These are phyloP conservation scores for Pascua sp. DNA, from an alignment of 1,284 basidiomycete species.

Conservation along the genomic window DNA sequence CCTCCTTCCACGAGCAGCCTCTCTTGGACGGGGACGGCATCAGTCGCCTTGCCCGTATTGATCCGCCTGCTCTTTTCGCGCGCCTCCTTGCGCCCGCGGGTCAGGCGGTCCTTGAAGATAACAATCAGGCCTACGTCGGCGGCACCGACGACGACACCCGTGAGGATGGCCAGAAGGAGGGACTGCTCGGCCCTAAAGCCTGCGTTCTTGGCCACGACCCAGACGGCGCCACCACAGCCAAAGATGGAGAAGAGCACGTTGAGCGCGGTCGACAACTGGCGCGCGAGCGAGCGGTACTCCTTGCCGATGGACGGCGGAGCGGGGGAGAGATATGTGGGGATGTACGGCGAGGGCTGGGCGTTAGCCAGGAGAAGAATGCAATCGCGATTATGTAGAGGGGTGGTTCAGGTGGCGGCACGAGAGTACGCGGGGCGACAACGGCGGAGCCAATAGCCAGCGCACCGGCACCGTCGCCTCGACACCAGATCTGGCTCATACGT, in stretches of 20 bases:
- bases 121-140: slow-evolving; percentile 34
- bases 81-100: slow-evolving; percentile 20
- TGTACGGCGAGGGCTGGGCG: slow-evolving; percentile 31
- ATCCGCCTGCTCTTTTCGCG: slow-evolving; percentile 9
- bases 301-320: slow-evolving; percentile 24
- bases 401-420: no score
- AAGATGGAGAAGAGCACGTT: slow-evolving; percentile 44
- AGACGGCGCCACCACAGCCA: slow-evolving; percentile 37
- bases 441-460: background rate
- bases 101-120: slow-evolving; percentile 25
- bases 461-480: background rate
- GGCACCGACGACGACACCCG: slow-evolving; percentile 33
- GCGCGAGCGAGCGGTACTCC: slow-evolving; percentile 32
- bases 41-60: slow-evolving; percentile 7
- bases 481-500: background rate
- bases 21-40: background rate
- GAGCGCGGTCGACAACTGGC: slow-evolving; percentile 32
- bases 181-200: slow-evolving; percentile 32
- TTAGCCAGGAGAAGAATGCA: slow-evolving; percentile 1
- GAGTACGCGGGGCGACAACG: background rate
- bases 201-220: slow-evolving; percentile 29
- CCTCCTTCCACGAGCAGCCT: background rate
- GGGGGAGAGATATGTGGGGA: slow-evolving; percentile 37
- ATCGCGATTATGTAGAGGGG: background rate
- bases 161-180: slow-evolving; percentile 32